Base-by-base conservation (phyloP, 768 basidiomycete genomes). In the Rhodosporidiobolus sp. region DNA sequence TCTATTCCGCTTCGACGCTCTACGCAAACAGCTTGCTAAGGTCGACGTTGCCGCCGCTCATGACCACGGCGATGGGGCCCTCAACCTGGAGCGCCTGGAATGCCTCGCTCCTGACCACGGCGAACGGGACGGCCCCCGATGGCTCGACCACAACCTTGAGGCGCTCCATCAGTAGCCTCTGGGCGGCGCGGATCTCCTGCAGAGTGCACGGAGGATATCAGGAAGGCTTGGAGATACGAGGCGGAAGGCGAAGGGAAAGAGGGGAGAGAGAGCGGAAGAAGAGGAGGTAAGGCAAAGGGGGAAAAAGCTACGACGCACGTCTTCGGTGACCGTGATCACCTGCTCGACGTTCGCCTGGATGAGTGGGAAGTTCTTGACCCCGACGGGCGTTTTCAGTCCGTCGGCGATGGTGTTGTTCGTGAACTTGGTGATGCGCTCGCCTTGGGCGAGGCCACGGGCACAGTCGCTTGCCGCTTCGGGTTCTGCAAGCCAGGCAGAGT, bases 101-200 rank as follows among this genome's bases (percentile, higher is more conserved):
- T 16, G 16, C 4, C 17, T 77, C 76, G 57, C 73, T 77, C n/a
- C 78, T 59, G 17, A 77, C 73, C 6, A 77, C 78, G 3, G 79
- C 79, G 6, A 79, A 68, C 4, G 77, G 70, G 3, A 79, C 79
- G 26, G 70, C 78, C 35, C 77, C 73, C 35, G 67, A 73, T 5
- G 79, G 79, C 64, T 79, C 79, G 10, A 79, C 74, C 54, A 79
- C 73, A 26, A 77, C 68, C 64, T 79, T 79, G 62, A 78, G 70
- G 20, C 79, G 59, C 54, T 79, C 78, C 67, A 77, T 54, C 9
- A 78, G 71, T 30, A 79, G 63, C 26, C 67, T 65, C 67, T 77
- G 72, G 24, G 78, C 78, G 4, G 70, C 35, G 53, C 77, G 73
- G 65, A 78, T 79, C 66, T 79, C 61, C 38, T 63, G 35, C 35